A percentile compares a stretch with the other conserved stretches of the same genome.
phyloP scores from a whole-genome alignment of 345 rosid genomes.

The Isatis tinctoria region DNA sequence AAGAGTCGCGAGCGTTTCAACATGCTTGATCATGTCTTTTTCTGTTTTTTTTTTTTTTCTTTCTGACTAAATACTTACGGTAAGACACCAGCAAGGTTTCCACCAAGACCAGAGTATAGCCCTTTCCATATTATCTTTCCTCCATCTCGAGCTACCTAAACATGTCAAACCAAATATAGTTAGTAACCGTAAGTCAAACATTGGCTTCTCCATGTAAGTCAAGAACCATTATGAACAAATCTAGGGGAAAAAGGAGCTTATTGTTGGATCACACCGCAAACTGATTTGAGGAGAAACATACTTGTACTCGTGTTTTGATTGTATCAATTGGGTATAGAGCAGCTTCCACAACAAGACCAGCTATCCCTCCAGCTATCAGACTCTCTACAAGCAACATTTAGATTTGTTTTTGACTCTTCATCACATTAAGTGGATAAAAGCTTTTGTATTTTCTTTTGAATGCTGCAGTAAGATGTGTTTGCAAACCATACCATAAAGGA shows the following conservation, averaged over 20 bases:
- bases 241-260: background rate
- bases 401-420: background rate
- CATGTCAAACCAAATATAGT: background rate
- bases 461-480: background rate
- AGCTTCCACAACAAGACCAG: constrained; percentile 83
- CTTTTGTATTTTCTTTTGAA: background rate
- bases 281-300: background rate
- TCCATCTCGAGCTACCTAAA: constrained; percentile 63
- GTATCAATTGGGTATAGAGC: constrained; percentile 87
- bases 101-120: constrained; percentile 81
- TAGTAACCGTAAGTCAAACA: background rate
- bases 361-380: constrained; percentile 66
- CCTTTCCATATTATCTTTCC: constrained; percentile 64
- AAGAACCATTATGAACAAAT: background rate
- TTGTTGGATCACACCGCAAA: background rate
- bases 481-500: constrained; percentile 35
- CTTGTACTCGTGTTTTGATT: constrained; percentile 82
- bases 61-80: constrained; percentile 54
- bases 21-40: background rate
- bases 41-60: background rate
- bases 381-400: constrained; percentile 45
- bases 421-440: background rate
- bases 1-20: background rate
- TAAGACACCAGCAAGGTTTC: constrained; percentile 77
- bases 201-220: background rate